phyloP scores from a whole-genome alignment of 202 grass and related monocot genomes.

The Setaria italica region DNA sequence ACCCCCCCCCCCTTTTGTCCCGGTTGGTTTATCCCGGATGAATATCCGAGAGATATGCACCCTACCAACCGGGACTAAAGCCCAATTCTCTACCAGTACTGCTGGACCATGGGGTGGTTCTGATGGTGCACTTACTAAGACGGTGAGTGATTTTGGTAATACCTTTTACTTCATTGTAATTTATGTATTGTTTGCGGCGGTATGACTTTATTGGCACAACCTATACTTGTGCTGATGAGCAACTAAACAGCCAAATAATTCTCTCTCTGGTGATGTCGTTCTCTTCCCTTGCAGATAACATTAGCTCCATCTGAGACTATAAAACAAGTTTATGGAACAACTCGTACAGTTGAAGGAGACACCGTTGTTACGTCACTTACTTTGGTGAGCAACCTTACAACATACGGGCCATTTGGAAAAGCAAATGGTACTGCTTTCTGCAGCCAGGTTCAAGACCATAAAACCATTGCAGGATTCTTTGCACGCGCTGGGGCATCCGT shows the following conservation, averaged over 20 bases:
- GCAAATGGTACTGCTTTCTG: background rate
- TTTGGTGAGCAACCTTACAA: background rate
- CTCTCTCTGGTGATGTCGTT: background rate
- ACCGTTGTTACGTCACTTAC: conserved; percentile 1
- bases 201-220: too few species aligned
- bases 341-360: background rate
- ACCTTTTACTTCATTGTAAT: background rate
- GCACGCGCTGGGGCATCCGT: background rate
- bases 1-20: too few species aligned
- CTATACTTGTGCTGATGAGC: background rate
- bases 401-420: conserved; percentile 26
- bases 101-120: conserved; percentile 28
- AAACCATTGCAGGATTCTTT: background rate
- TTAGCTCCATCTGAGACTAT: conserved; percentile 23
- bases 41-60: too few species aligned
- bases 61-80: too few species aligned
- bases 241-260: background rate
- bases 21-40: too few species aligned
- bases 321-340: conserved; percentile 25
- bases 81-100: too few species aligned
- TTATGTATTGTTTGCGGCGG: background rate
- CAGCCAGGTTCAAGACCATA: background rate
- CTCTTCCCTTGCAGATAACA: background rate
- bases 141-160: background rate
- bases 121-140: background rate